Evolutionary conservation across 83 land plant genomes (phyloP).

Genomic region (Diphasiastrum complanatum): DNA sequence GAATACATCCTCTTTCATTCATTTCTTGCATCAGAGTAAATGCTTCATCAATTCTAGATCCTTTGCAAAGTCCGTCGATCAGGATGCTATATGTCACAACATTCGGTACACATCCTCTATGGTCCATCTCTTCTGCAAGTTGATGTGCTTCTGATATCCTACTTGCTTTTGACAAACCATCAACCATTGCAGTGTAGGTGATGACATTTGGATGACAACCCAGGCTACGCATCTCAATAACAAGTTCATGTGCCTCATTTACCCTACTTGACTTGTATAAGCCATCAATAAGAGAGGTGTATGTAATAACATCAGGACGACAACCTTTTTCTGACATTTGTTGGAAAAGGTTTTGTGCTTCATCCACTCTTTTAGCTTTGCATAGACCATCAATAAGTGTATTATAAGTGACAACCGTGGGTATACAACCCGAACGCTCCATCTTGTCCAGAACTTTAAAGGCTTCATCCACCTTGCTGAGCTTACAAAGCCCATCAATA

Average conservation of each 20-base stretch:
- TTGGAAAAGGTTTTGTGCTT: slow-evolving; percentile 49
- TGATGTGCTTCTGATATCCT: slow-evolving; percentile 42
- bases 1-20: slow-evolving; percentile 39
- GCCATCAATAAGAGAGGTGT: slow-evolving; percentile 60
- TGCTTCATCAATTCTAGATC: slow-evolving; percentile 47
- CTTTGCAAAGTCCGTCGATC: slow-evolving; percentile 55
- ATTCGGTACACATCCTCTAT: slow-evolving; percentile 52
- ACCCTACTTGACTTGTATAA: slow-evolving; percentile 51
- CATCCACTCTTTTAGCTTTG: slow-evolving; percentile 53
- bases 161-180: slow-evolving; percentile 57
- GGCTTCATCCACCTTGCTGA: slow-evolving; percentile 69
- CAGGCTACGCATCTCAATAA: slow-evolving; percentile 62
- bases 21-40: slow-evolving; percentile 50
- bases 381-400: slow-evolving; percentile 56
- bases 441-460: slow-evolving; percentile 61
- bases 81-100: slow-evolving; percentile 48
- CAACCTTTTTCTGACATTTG: slow-evolving; percentile 59
- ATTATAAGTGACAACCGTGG: slow-evolving; percentile 62
- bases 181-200: slow-evolving; percentile 62
- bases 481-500: slow-evolving; percentile 64
- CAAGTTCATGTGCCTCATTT: slow-evolving; percentile 63
- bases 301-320: slow-evolving; percentile 49
- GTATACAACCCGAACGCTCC: slow-evolving; percentile 59
- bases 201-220: slow-evolving; percentile 42
- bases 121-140: slow-evolving; percentile 48